Percentiles rank a stretch among this genome's conserved stretches.
Conservation (phyloP, 345 rosid species). For the Erucastrum elatum region DNA sequence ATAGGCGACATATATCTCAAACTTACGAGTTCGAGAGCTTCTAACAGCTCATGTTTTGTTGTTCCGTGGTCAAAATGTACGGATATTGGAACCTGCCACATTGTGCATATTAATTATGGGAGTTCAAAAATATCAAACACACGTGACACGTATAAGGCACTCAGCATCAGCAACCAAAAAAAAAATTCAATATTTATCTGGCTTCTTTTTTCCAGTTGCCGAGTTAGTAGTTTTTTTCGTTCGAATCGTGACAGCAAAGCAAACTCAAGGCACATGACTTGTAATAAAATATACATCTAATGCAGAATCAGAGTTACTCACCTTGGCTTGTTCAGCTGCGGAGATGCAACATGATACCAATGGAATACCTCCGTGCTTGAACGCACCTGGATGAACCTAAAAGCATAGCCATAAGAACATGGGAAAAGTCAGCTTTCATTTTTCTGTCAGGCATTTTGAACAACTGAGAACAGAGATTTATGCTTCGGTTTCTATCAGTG, state of each 20-base stretch:
- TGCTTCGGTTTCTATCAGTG: neutral
- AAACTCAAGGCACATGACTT: neutral
- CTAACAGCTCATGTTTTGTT: slow-evolving; percentile 74
- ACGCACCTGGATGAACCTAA: slow-evolving; percentile 90
- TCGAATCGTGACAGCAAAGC: neutral
- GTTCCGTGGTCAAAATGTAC: slow-evolving; percentile 97
- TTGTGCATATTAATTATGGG: slow-evolving; percentile 1
- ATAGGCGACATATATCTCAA: neutral
- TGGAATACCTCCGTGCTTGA: slow-evolving; percentile 80
- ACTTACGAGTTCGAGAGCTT: slow-evolving; percentile 77
- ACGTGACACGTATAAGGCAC: neutral
- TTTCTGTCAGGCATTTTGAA: neutral
- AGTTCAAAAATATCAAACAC: neutral
- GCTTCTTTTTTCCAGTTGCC: neutral
- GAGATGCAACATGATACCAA: slow-evolving; percentile 84
- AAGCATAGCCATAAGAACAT: slow-evolving; percentile 19
- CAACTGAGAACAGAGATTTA: neutral
- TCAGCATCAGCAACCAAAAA: neutral
- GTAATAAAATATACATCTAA: neutral
- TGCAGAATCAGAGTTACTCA: slow-evolving; percentile 44
- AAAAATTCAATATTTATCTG: neutral
- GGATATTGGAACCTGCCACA: slow-evolving; percentile 81
- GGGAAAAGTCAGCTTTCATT: neutral
- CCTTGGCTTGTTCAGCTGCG: slow-evolving; percentile 82
- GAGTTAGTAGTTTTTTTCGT: neutral